These are phyloP conservation scores for Pichia nanzhaoensis DNA, from an alignment of 805 yeast species.

Conservation along the genomic window DNA sequence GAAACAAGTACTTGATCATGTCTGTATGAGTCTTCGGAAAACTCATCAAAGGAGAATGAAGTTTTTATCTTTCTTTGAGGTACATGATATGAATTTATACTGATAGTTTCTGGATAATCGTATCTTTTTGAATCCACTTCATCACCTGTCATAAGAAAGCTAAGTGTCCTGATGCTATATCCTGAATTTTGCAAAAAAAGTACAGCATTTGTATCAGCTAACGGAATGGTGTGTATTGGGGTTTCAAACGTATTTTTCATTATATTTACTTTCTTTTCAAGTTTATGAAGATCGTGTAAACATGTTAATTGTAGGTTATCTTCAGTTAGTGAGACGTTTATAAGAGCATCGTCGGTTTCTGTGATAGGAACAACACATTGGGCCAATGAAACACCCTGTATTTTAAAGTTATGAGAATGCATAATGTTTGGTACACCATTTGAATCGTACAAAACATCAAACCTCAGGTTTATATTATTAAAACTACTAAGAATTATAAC, in stretches of 20 bases:
- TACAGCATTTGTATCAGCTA: conserved; percentile 21
- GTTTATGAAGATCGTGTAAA: neutral
- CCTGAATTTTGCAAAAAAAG: conserved; percentile 23
- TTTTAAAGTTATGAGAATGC: neutral
- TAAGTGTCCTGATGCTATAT: conserved; percentile 21
- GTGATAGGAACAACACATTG: conserved; percentile 7
- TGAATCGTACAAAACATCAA: neutral
- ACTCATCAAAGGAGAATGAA: conserved; percentile 3
- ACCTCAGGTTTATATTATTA: too few relatives aligned
- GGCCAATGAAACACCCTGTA: neutral
- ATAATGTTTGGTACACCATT: neutral
- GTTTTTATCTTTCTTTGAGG: conserved; percentile 17
- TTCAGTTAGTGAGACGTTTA: neutral
- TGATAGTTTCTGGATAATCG: conserved; percentile 3
- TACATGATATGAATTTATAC: conserved; percentile 21
- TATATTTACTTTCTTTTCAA: neutral
- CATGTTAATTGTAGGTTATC: neutral
- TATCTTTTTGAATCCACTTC: conserved; percentile 14
- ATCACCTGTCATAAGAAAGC: conserved; percentile 23
- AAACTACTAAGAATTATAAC: neutral
- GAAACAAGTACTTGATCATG: conserved; percentile 28
- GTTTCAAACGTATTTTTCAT: conserved; percentile 22
- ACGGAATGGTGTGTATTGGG: conserved; percentile 25
- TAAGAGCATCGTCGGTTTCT: conserved; percentile 1
- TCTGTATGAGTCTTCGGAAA: conserved; percentile 12